Conservation (phyloP, 176 grass and related monocot genomes). For the Metroxylon sagu region DNA sequence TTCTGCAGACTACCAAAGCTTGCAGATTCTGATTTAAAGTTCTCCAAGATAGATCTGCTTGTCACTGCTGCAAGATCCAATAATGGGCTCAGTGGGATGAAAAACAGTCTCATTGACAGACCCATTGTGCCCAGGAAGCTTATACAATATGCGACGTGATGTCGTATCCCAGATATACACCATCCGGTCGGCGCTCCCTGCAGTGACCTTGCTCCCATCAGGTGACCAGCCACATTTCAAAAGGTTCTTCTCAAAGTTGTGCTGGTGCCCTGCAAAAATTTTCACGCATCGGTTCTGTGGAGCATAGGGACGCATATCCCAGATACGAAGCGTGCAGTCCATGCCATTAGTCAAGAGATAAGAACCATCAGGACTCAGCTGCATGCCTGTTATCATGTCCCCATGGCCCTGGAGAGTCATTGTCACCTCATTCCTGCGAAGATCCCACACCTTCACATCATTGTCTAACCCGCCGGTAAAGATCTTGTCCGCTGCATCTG, state of each 20-base stretch:
- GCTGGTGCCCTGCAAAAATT: conserved; percentile 83
- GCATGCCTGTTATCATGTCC: conserved; percentile 96
- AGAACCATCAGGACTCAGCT: conserved; percentile 89
- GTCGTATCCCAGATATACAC: conserved; percentile 99
- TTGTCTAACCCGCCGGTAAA: conserved; percentile 88
- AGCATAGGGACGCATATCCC: conserved; percentile 97
- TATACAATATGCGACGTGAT: conserved; percentile 84
- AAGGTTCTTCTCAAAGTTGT: conserved; percentile 97
- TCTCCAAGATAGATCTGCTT: conserved; percentile 97
- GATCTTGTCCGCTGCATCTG: conserved; percentile 89
- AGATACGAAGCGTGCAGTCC: conserved; percentile 87
- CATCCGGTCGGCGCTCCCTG: conserved; percentile 91
- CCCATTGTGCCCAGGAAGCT: conserved; percentile 93
- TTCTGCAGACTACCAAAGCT: too few relatives aligned
- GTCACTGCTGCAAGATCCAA: conserved; percentile 86
- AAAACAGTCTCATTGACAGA: conserved; percentile 90
- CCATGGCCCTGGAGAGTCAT: conserved; percentile 84
- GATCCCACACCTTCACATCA: conserved; percentile 97
- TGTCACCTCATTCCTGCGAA: conserved; percentile 76
- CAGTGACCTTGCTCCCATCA: conserved; percentile 86
- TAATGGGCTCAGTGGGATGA: conserved; percentile 85
- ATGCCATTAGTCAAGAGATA: conserved; percentile 94
- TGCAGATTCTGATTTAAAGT: conserved; percentile 27
- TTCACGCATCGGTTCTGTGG: conserved; percentile 92
- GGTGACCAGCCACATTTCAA: conserved; percentile 92